Percentiles rank a stretch among this genome's conserved stretches.
phyloP scores from a whole-genome alignment of 768 basidiomycete species.

The Cubamyces lactineus region DNA sequence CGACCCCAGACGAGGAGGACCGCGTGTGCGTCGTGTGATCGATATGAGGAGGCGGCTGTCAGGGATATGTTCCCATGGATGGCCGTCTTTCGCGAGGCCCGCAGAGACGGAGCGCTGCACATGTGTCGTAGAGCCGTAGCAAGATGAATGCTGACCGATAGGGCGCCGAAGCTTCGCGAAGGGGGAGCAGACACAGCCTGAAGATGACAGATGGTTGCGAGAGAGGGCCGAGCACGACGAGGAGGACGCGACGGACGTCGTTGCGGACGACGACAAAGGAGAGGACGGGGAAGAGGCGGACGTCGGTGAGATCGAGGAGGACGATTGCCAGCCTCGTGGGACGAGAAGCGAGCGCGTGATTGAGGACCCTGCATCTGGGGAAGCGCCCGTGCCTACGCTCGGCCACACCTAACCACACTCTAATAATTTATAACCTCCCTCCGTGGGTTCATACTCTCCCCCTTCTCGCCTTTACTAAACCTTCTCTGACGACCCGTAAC shows the following conservation, averaged over 20 bases:
- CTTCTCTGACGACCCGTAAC: not conserved
- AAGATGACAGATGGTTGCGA: not conserved
- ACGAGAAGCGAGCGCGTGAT: conserved; percentile 16
- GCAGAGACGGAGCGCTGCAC: conserved; percentile 15
- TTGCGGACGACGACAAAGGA: not conserved
- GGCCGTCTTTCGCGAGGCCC: conserved; percentile 6
- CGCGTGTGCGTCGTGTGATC: conserved; percentile 27
- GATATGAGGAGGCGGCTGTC: conserved; percentile 22
- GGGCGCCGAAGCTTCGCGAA: conserved; percentile 4
- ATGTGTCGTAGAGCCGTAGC: conserved; percentile 5
- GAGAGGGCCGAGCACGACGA: not conserved
- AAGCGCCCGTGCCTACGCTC: conserved; percentile 11
- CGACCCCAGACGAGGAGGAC: conserved; percentile 7
- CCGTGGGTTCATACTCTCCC: not conserved
- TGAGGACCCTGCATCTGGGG: conserved; percentile 12
- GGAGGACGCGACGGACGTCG: not conserved
- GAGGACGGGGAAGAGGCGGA: not conserved
- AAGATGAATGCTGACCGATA: not conserved
- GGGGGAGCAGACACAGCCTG: not conserved
- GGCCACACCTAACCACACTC: not conserved
- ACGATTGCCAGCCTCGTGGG: conserved; percentile 18
- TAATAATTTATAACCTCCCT: conserved; percentile 1
- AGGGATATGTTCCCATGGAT: conserved; percentile 19
- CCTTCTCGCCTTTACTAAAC: not conserved
- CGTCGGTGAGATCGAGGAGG: conserved; percentile 2